phyloP scores from a whole-genome alignment of 768 basidiomycete genomes.

The Suillus spraguei region DNA sequence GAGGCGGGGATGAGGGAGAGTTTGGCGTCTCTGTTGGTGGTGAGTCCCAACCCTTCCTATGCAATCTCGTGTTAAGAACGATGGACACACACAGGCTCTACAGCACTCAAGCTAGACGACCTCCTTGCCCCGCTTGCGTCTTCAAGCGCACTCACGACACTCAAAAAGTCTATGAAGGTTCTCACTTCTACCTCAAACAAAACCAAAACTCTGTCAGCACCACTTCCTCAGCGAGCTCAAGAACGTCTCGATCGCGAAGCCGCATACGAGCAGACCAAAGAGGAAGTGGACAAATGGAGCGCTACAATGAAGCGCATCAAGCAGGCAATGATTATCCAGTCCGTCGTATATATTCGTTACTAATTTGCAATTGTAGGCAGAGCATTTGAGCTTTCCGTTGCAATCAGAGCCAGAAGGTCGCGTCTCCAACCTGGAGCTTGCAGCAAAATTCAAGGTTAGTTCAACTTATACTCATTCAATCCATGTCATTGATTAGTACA shows the following conservation, averaged over 20 bases:
- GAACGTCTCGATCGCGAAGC: slow-evolving; percentile 92
- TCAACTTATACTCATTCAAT: neutral
- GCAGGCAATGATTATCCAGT: slow-evolving; percentile 51
- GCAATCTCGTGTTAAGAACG: neutral
- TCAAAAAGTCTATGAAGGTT: slow-evolving; percentile 71
- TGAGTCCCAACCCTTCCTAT: slow-evolving; percentile 9
- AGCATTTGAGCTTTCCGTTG: slow-evolving; percentile 85
- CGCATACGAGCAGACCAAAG: slow-evolving; percentile 91
- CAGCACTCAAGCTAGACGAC: slow-evolving; percentile 69
- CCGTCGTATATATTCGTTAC: neutral
- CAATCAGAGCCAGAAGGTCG: slow-evolving; percentile 60
- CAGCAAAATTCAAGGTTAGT: slow-evolving; percentile 82
- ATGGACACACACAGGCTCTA: slow-evolving; percentile 37
- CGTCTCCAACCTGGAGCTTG: slow-evolving; percentile 73
- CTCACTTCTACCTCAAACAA: slow-evolving; percentile 58
- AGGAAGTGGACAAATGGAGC: slow-evolving; percentile 93
- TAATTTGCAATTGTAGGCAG: slow-evolving; percentile 54
- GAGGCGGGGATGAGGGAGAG: slow-evolving; percentile 83
- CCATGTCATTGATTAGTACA: slow-evolving; percentile 7
- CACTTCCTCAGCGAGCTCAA: slow-evolving; percentile 83
- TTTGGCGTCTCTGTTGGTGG: slow-evolving; percentile 65
- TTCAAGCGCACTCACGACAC: slow-evolving; percentile 58
- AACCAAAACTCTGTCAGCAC: slow-evolving; percentile 70
- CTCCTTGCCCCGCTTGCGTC: slow-evolving; percentile 73
- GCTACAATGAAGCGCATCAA: slow-evolving; percentile 90